Evolutionary conservation across 257 asterid species (phyloP).

Genomic region (Primulina tabacum): DNA sequence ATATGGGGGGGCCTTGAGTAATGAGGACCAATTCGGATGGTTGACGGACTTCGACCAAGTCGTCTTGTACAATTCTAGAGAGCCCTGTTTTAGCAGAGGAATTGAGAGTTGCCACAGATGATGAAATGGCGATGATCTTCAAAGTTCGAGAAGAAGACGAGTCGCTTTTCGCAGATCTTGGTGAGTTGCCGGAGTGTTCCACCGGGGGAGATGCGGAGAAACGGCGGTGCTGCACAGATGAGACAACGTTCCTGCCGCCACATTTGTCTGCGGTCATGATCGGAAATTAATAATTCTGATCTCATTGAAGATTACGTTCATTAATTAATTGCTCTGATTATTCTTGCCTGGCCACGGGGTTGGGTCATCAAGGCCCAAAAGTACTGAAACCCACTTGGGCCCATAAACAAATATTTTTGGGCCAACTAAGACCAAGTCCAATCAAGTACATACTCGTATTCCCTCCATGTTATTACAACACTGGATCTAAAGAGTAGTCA

Average conservation of each 20-base stretch:
- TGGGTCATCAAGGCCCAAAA: constrained; percentile 15
- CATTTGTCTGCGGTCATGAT: neutral
- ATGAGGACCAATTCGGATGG: constrained; percentile 55
- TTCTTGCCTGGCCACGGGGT: too few relatives aligned
- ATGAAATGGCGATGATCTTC: constrained; percentile 55
- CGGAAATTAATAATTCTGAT: too few relatives aligned
- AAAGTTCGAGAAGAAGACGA: constrained; percentile 83
- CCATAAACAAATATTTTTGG: neutral
- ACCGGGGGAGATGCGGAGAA: constrained; percentile 56
- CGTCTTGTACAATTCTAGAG: constrained; percentile 48
- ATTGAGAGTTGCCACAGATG: constrained; percentile 26
- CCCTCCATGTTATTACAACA: too few relatives aligned
- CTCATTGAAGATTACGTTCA: neutral
- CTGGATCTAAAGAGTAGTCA: too few relatives aligned
- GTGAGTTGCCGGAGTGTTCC: constrained; percentile 94
- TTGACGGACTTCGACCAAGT: constrained; percentile 59
- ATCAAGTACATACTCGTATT: neutral
- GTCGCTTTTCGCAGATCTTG: constrained; percentile 77
- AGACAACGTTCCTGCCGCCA: neutral
- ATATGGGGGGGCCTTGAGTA: constrained; percentile 26
- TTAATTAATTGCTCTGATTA: constrained; percentile 14
- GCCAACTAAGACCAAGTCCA: neutral
- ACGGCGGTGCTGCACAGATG: constrained; percentile 41
- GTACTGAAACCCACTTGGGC: neutral
- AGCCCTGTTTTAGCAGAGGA: constrained; percentile 48